Conservation (phyloP, 2,329 filamentous ascomycete genomes). For the Massarina eburnea region DNA sequence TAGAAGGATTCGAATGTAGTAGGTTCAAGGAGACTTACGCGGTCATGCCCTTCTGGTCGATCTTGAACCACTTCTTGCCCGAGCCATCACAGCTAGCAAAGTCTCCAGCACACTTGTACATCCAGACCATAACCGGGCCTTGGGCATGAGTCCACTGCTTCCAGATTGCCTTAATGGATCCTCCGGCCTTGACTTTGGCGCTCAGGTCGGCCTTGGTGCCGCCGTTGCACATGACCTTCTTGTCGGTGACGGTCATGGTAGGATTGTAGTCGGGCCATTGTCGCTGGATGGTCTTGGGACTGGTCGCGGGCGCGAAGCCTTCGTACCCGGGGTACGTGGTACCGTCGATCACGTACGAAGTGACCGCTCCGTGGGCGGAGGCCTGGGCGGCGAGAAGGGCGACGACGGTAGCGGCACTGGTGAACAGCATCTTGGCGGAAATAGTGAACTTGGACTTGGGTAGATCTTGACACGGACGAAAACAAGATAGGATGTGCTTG, state of each 20-base stretch:
- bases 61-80: slow-evolving; percentile 60
- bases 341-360: slow-evolving; percentile 39
- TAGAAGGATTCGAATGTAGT: background rate
- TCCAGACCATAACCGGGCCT: slow-evolving; percentile 61
- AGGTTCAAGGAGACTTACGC: slow-evolving; percentile 12
- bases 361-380: slow-evolving; percentile 40
- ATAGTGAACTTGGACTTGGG: background rate
- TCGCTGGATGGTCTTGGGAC: slow-evolving; percentile 57
- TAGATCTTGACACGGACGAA: background rate
- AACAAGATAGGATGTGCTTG: background rate
- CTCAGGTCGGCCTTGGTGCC: slow-evolving; percentile 44
- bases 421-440: slow-evolving; percentile 39
- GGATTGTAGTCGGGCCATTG: slow-evolving; percentile 63
- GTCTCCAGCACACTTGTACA: slow-evolving; percentile 51
- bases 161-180: slow-evolving; percentile 57
- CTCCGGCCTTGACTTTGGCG: slow-evolving; percentile 53
- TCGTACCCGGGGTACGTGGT: slow-evolving; percentile 46
- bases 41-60: slow-evolving; percentile 56
- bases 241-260: slow-evolving; percentile 51
- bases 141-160: slow-evolving; percentile 61
- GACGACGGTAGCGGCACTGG: slow-evolving; percentile 36
- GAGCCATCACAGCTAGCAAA: slow-evolving; percentile 56
- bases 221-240: slow-evolving; percentile 59
- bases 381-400: slow-evolving; percentile 33
- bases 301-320: slow-evolving; percentile 53